These are phyloP conservation scores for Metschnikowia gruessii DNA, from an alignment of 805 yeast species.

Conservation along the genomic window DNA sequence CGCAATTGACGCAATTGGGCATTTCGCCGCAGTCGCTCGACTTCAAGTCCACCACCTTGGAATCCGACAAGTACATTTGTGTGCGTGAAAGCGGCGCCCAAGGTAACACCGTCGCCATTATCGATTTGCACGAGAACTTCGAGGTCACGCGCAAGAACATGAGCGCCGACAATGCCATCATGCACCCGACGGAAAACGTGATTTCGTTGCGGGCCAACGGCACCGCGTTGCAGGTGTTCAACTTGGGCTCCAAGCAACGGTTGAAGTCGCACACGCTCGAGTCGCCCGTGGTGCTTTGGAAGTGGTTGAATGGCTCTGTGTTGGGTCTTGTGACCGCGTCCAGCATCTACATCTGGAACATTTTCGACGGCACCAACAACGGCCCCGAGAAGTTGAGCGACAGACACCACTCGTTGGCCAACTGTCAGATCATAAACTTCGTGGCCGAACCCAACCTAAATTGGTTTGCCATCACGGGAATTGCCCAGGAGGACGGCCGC, in stretches of 20 bases:
- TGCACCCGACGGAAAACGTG: conserved; percentile 88
- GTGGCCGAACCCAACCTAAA: conserved; percentile 74
- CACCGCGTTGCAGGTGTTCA: conserved; percentile 91
- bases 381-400: conserved; percentile 82
- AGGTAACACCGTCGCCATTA: conserved; percentile 90
- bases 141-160: conserved; percentile 84
- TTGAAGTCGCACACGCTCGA: conserved; percentile 81
- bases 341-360: conserved; percentile 74
- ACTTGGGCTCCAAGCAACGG: conserved; percentile 82
- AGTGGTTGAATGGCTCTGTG: conserved; percentile 73
- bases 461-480: conserved; percentile 96
- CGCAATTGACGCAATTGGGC: conserved; percentile 83
- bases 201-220: conserved; percentile 95
- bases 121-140: conserved; percentile 77
- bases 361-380: conserved; percentile 71
- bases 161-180: conserved; percentile 96
- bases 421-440: conserved; percentile 87
- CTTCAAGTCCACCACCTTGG: conserved; percentile 91
- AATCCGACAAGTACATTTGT: conserved; percentile 88
- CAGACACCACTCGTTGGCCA: conserved; percentile 75
- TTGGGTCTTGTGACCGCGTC: conserved; percentile 84
- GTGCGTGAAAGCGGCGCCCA: conserved; percentile 60
- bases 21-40: conserved; percentile 82
- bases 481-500: conserved; percentile 88
- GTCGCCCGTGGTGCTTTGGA: conserved; percentile 94